Evolutionary conservation across 108 stramenopile species (phyloP), one percentile per base, ranked within the genome.

Genomic region (Nannochloropsis oceanica): DNA sequence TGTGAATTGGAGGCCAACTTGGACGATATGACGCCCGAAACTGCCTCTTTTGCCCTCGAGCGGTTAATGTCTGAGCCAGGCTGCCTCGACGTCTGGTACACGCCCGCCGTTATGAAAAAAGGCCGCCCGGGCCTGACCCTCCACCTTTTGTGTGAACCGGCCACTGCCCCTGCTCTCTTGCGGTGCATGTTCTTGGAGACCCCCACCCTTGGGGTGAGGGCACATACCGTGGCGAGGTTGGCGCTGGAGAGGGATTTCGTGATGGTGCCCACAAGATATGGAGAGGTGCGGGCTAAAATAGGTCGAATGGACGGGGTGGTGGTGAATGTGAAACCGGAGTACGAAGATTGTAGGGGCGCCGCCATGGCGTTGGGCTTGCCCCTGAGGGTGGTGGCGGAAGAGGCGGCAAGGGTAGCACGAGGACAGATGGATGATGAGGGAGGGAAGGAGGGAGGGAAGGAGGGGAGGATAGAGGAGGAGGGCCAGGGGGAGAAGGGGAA

Each of bases 81-180:
- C 34, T 94, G 95, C 13, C 85, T 93, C 20, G 97, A 97, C 92
- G 96, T 91, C 44, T 97, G 95, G 95, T 81, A 92, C 12, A 90
- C 89, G 43, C 95, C 94, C 24, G 95, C 96, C 81, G 90, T 94
- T n/a, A 97, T 97, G 97, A 97, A 97, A 84, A 97, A 97, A 84
- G 94, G 95, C 11, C 93, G 96, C 25, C 87, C 93, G 9, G 96
- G 95, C 0, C 91, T 94, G 88, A 92, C 93, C 14, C 88, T 97
- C 27, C 92, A 95, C 88, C 93, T 94, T 83, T 87, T 96, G 27
- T 96, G 93, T 86, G 43, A 88, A 81, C 27, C 43, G 27, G 73
- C 87, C 27, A 85, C 83, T 10, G 83, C 91, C 25, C 87, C 44
- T 18, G 42, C 79, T 0, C 89, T 95, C 20, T 42, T 95, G 81